Evolutionary conservation across 441 rosid genomes (phyloP).

Genomic region (Erodium texanum): DNA sequence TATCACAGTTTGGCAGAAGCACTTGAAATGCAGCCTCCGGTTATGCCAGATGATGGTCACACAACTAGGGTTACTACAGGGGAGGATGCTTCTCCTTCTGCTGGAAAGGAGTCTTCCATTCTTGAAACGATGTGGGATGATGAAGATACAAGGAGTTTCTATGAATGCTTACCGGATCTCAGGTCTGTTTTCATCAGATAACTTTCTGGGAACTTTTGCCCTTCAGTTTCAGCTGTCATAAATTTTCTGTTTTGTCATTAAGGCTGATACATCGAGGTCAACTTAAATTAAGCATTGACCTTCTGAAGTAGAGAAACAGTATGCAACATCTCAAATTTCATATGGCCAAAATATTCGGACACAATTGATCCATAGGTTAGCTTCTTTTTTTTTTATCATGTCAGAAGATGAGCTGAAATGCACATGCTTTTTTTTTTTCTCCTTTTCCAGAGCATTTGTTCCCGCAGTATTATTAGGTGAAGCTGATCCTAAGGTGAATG

Average conservation of each 20-base stretch:
- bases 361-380: neutral
- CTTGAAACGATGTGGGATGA: slow-evolving; percentile 95
- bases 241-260: neutral
- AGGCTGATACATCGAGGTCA: neutral
- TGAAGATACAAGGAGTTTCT: slow-evolving; percentile 93
- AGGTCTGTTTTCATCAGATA: slow-evolving; percentile 43
- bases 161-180: slow-evolving; percentile 93
- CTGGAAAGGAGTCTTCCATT: slow-evolving; percentile 68
- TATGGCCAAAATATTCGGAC: neutral
- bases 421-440: slow-evolving; percentile 25
- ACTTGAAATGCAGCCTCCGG: slow-evolving; percentile 96
- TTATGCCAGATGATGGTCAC: slow-evolving; percentile 96
- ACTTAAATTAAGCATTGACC: neutral
- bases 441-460: slow-evolving; percentile 90
- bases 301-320: neutral
- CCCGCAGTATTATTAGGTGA: slow-evolving; percentile 97
- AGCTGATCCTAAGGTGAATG: slow-evolving; percentile 70
- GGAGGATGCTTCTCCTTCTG: slow-evolving; percentile 66
- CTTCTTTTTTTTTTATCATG: neutral
- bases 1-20: slow-evolving; percentile 82
- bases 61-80: slow-evolving; percentile 86
- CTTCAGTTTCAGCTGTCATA: slow-evolving; percentile 5
- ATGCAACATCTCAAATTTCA: neutral
- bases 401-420: neutral
- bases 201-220: neutral